Conservation (phyloP, 139 green algal species). For the Chlorella sp. region DNA sequence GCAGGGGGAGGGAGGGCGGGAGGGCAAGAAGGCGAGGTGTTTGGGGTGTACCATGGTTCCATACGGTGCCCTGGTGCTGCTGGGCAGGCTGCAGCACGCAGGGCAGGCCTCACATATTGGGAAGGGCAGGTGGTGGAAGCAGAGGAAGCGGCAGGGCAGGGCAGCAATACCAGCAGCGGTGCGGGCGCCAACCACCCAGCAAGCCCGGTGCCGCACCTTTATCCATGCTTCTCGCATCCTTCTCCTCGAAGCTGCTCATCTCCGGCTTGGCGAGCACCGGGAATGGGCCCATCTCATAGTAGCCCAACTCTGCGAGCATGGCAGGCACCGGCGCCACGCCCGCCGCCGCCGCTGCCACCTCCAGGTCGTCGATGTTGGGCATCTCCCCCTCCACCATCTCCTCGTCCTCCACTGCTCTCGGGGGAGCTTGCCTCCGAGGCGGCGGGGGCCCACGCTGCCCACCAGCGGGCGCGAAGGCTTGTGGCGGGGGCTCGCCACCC, state of each 20-base stretch:
- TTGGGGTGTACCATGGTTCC: not conserved
- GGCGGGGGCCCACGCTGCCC: too few relatives aligned
- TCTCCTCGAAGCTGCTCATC: not conserved
- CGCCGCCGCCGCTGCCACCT: slow-evolving; percentile 43
- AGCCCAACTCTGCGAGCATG: slow-evolving; percentile 13
- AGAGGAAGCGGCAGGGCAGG: not conserved
- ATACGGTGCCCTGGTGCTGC: too few relatives aligned
- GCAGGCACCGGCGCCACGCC: slow-evolving; percentile 16
- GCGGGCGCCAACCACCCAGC: not conserved
- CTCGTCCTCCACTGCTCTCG: not conserved
- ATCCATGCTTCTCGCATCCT: slow-evolving; percentile 11
- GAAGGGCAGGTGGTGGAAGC: not conserved
- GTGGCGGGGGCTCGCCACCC: too few relatives aligned
- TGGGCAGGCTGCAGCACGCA: not conserved
- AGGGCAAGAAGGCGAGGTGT: not conserved
- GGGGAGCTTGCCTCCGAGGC: too few relatives aligned
- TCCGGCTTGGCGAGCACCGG: not conserved
- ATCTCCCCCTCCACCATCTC: slow-evolving; percentile 24
- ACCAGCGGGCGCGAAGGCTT: too few relatives aligned
- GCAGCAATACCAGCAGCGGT: not conserved
- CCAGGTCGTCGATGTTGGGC: slow-evolving; percentile 35
- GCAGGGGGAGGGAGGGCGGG: not conserved
- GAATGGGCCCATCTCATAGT: slow-evolving; percentile 10
- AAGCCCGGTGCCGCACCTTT: slow-evolving; percentile 2
- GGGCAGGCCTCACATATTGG: not conserved